phyloP scores from a whole-genome alignment of 176 grass and related monocot genomes.

The Poa pratensis region DNA sequence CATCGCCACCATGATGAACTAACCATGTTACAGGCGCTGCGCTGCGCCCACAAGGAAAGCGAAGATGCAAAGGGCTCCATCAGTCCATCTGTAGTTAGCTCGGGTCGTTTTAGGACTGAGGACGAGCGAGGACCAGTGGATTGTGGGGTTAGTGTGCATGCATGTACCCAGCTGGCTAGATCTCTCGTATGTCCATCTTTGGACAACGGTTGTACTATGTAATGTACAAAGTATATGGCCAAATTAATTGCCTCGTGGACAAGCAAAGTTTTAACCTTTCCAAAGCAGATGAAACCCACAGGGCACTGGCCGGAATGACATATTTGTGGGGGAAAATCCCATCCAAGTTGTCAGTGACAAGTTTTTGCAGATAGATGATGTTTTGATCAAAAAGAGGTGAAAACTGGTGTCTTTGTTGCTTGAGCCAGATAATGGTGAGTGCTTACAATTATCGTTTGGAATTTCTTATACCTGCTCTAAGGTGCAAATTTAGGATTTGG shows the following conservation, averaged over 20 bases:
- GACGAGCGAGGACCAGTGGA: neutral
- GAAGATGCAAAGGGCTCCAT: constrained; percentile 8
- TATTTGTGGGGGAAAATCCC: no score
- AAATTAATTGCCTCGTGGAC: neutral
- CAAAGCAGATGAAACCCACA: neutral
- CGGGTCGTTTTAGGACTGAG: neutral
- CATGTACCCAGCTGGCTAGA: neutral
- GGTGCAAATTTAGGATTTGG: no score
- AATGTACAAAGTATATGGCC: neutral
- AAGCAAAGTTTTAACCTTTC: neutral
- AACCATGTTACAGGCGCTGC: neutral
- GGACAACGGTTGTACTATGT: neutral
- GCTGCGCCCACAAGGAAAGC: constrained; percentile 48
- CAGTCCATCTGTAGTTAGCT: neutral
- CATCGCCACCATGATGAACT: neutral
- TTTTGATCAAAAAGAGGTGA: no score
- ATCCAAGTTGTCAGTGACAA: no score
- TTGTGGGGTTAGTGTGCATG: neutral
- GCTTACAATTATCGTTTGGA: no score
- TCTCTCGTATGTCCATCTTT: neutral
- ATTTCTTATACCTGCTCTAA: no score
- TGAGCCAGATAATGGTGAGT: no score
- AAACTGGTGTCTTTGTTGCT: no score
- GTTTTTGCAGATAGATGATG: no score
- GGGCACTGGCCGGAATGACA: no score